A percentile compares a stretch with the other conserved stretches of the same genome.
Conservation (phyloP, 176 grass and related monocot species). For the Calamus simplicifolius region DNA sequence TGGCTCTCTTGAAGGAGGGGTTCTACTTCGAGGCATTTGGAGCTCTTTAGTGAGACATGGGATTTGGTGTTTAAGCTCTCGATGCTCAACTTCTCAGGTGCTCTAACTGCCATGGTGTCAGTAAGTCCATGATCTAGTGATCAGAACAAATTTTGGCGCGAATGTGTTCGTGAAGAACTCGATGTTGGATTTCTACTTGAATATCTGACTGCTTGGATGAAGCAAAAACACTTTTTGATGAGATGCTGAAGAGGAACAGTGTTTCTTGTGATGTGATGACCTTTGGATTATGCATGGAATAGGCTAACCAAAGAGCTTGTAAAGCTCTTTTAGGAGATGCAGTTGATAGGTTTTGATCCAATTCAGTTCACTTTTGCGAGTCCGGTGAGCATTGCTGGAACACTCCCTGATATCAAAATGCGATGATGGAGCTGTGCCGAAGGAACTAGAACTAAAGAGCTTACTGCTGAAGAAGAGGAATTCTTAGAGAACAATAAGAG, state of each 20-base stretch:
- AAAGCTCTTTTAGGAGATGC: conserved; percentile 59
- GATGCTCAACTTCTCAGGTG: conserved; percentile 55
- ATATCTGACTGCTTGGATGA: conserved; percentile 41
- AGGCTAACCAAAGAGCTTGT: conserved; percentile 15
- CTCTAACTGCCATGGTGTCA: conserved; percentile 42
- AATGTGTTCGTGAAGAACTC: conserved; percentile 71
- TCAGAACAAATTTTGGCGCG: conserved; percentile 32
- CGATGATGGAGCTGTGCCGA: conserved; percentile 71
- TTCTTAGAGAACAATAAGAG: too few species aligned
- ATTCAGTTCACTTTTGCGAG: conserved; percentile 52
- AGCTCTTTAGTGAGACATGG: conserved; percentile 41
- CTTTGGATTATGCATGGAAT: conserved; percentile 45
- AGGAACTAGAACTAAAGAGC: neutral
- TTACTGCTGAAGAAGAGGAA: too few species aligned
- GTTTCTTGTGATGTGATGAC: conserved; percentile 76
- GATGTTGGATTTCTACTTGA: conserved; percentile 81
- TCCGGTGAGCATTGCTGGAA: conserved; percentile 56
- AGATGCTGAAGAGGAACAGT: conserved; percentile 54
- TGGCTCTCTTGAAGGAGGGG: conserved; percentile 66
- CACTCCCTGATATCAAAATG: conserved; percentile 35
- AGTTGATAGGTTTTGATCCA: conserved; percentile 31
- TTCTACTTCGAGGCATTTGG: conserved; percentile 31
- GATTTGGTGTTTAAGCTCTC: conserved; percentile 10
- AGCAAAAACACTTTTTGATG: conserved; percentile 47
- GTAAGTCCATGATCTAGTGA: conserved; percentile 51